Base-by-base conservation (phyloP, 208 protist species). In the Leishmania amazonensis region DNA sequence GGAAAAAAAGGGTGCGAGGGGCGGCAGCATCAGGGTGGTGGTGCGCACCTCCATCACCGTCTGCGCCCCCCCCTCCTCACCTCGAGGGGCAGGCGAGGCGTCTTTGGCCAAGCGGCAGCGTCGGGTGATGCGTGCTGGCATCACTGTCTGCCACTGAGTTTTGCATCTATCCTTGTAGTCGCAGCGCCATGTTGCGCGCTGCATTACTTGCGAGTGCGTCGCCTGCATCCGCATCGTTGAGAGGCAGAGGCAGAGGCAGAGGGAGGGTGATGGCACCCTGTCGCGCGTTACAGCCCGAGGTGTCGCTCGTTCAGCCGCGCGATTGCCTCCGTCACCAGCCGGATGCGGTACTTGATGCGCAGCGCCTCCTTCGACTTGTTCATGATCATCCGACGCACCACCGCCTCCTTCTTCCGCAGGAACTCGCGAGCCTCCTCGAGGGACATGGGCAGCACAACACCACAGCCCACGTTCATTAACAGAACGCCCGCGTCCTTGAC, bases 381-480 rank as follows among this genome's bases (percentile, higher is more conserved):
- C 65, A 70, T 8, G 13, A 87, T 81, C 53, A 85, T 76, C 64
- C 89, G 82, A 5, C 87, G 76, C 64, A 95, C 85, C 49, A 90
- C 73, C 47, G 83, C 81, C 81, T 96, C 92, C 54, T 89, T 90
- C 78, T 87, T 93, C 17, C 75, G 15, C 31, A 97, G 62, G 81
- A 95, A 95, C 7, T 42, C 47, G 40, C 86, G 80, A 0, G 92
- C 90, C 62, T 96, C 91, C 19, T 77, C 86, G 24, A 83, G 79
- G 24, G 83, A 85, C 94, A 97, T 95, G 62, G 86, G 84, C 35
- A 97, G 83, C 31, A 97, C 88, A 17, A 97, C 88, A 53, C 91
- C 91, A 75, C 92, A 96, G n/a, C 94, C 94, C 15, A 97, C 62
- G 80, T 96, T 97, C 54, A 97, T 81, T 83, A 89, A 87, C 40